Conservation (phyloP, 257 asterid genomes). For the Fraxinus quadrangulata region DNA sequence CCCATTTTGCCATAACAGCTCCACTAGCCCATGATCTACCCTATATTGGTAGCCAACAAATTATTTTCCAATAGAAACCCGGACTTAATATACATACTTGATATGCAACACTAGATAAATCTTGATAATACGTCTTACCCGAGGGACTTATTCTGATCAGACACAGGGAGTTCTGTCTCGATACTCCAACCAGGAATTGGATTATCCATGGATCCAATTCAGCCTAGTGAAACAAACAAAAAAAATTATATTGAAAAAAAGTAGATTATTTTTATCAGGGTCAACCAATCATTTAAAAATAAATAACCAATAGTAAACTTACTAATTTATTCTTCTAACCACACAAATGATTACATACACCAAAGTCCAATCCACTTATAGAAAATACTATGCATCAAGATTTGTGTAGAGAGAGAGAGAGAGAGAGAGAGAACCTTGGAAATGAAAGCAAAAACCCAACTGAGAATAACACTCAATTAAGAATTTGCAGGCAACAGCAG, state of each 20-base stretch:
- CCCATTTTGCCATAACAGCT: conserved; percentile 85
- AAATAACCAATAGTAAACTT: too few relatives aligned
- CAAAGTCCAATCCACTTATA: not conserved
- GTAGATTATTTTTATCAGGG: too few relatives aligned
- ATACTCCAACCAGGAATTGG: conserved; percentile 62
- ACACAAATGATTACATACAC: not conserved
- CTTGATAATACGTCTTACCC: conserved; percentile 41
- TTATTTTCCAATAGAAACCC: too few relatives aligned
- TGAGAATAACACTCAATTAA: not conserved
- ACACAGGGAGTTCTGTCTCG: conserved; percentile 18
- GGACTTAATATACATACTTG: too few relatives aligned
- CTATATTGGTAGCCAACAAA: conserved; percentile 30
- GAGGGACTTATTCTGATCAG: conserved; percentile 47
- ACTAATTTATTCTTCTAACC: too few relatives aligned
- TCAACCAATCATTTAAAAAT: not conserved
- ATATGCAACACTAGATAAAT: too few relatives aligned
- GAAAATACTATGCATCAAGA: not conserved
- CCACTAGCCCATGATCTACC: conserved; percentile 65
- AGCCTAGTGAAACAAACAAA: not conserved
- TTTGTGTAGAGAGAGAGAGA: too few relatives aligned
- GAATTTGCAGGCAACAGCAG: conserved; percentile 10
- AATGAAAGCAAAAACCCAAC: conserved; percentile 1
- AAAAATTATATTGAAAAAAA: too few relatives aligned
- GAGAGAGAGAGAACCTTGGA: not conserved
- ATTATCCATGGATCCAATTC: conserved; percentile 42